A percentile compares a stretch with the other conserved stretches of the same genome.
These are phyloP conservation scores for Macrolepiota fuliginosa DNA, from an alignment of 768 basidiomycete species.

Conservation along the genomic window DNA sequence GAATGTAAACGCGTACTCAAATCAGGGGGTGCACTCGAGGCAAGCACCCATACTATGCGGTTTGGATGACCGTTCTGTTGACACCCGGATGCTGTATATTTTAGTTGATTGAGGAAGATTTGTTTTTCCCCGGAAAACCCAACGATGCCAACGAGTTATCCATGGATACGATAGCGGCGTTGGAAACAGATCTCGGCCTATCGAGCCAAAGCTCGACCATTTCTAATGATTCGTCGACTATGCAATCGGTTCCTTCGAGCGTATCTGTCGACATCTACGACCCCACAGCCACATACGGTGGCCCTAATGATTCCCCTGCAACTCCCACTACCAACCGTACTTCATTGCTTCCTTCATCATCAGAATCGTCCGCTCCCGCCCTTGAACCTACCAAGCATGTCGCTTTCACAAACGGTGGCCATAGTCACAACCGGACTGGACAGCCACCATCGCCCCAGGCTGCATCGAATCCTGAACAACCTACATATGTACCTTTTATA, in stretches of 20 bases:
- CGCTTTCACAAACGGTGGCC: neutral
- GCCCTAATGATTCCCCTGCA: neutral
- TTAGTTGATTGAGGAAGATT: conserved; percentile 72
- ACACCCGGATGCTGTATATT: neutral
- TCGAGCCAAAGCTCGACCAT: neutral
- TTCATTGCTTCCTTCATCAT: neutral
- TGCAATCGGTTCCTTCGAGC: neutral
- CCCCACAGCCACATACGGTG: neutral
- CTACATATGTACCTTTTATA: neutral
- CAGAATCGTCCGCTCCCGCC: neutral
- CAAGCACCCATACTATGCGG: conserved; percentile 21
- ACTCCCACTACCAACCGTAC: neutral
- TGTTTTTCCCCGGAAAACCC: conserved; percentile 64
- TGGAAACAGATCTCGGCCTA: neutral
- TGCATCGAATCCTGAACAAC: neutral
- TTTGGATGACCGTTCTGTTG: neutral
- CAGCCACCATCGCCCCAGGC: neutral
- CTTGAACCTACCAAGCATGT: neutral
- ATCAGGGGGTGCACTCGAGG: conserved; percentile 71
- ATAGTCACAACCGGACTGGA: neutral
- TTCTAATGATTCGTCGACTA: conserved; percentile 6
- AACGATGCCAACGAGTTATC: conserved; percentile 29
- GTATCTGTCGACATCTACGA: neutral
- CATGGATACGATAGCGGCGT: conserved; percentile 16
- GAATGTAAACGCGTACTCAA: conserved; percentile 73